phyloP scores from a whole-genome alignment of 257 asterid species.

The Nemophila menziesii region DNA sequence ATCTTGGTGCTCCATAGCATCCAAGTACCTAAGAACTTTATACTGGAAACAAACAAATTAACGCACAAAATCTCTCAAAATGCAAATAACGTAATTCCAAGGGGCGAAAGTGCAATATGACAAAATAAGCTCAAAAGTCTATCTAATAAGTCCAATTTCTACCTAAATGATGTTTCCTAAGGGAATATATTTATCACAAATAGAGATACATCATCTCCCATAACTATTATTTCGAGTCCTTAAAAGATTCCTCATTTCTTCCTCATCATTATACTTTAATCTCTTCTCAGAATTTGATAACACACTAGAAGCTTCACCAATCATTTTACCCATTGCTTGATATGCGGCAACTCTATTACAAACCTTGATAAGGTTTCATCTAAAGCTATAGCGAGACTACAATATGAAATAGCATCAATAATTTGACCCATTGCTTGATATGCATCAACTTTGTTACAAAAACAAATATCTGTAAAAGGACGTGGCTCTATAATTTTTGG shows the following conservation, averaged over 20 bases:
- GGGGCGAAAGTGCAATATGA: too few species aligned
- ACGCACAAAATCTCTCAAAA: too few species aligned
- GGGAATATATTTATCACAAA: too few species aligned
- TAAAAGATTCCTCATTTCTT: slow-evolving; percentile 36
- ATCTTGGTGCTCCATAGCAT: too few species aligned
- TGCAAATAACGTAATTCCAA: too few species aligned
- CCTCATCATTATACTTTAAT: slow-evolving; percentile 47
- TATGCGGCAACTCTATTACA: not conserved
- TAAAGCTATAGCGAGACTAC: slow-evolving; percentile 86
- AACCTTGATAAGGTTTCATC: slow-evolving; percentile 72
- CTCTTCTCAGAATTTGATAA: slow-evolving; percentile 87
- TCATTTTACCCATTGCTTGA: slow-evolving; percentile 65
- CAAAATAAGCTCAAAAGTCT: too few species aligned
- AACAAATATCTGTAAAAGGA: slow-evolving; percentile 82
- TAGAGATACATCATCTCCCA: too few species aligned
- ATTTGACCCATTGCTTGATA: slow-evolving; percentile 70
- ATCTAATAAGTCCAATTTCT: too few species aligned
- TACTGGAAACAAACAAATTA: too few species aligned
- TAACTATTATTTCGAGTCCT: slow-evolving; percentile 28
- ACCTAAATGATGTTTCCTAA: too few species aligned
- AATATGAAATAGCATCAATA: slow-evolving; percentile 86
- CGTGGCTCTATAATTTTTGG: slow-evolving; percentile 66
- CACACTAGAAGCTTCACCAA: slow-evolving; percentile 88
- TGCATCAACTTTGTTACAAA: slow-evolving; percentile 97
- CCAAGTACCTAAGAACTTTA: too few species aligned